Evolutionary conservation across 2,329 filamentous ascomycete genomes (phyloP), one percentile per base, ranked within the genome.

Genomic region (Arthrobotrys sinensis): DNA sequence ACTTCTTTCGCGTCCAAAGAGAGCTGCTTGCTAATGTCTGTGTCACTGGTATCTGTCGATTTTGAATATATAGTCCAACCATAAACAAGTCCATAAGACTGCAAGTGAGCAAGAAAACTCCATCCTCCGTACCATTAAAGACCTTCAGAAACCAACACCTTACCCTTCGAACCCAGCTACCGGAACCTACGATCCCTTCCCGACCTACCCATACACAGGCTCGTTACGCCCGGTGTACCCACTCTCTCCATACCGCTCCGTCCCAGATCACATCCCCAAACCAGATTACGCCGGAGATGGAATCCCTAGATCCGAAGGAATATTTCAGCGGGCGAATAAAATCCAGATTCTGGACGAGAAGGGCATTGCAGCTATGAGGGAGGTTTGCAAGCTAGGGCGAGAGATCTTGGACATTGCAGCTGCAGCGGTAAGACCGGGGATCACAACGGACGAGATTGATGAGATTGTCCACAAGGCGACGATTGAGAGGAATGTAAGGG

Each of bases 381-480:
- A 94, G 84, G 94, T 96, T 62, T 97, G 95, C 85, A 89, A 90
- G 62, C 85, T 97, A 79, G 93, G 92, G 16, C 89, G 96, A 84
- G 96, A 99, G 86, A 94, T 98, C 10, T 86, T 99, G 80, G 96
- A 99, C 84, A 92, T 97, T 83, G 93, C 94, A 0, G 96, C 93
- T 0, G 90, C 91, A 12, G 95, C 91, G 64, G 86, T 92, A 53
- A 91, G 91, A 83, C 95, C 96, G n/a, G 96, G 96, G 60, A 91
- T 98, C 38, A 97, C 95, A 5, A 98, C 96, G 5, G 96, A 99
- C 83, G 91, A 96, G 82, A 93, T 99, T 76, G 96, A 99, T 83
- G 92, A 96, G 85, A 87, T 98, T 80, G 94, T 97, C 46, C 96
- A 99, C 87, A 93, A 97, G 82, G 96, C 95, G 64, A 97, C 93